Percentiles rank a stretch among this genome's conserved stretches.
phyloP scores from a whole-genome alignment of 345 rosid species.

The Iberis pinnata region DNA sequence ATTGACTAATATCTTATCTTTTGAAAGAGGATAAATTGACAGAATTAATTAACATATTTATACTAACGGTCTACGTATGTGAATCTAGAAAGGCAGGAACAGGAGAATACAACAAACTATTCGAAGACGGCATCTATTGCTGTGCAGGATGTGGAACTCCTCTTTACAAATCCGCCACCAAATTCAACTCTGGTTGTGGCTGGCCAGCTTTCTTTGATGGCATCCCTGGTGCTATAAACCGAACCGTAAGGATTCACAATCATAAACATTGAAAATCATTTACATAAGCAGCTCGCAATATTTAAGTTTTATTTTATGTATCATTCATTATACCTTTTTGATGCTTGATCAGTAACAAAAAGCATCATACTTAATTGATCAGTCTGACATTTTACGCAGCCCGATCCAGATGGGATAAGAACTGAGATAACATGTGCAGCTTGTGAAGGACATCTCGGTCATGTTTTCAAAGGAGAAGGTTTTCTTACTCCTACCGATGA shows the following conservation, averaged over 20 bases:
- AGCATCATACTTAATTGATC: too few species aligned
- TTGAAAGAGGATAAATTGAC: too few species aligned
- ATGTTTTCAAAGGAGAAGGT: constrained; percentile 95
- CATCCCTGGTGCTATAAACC: constrained; percentile 72
- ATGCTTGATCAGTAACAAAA: neutral
- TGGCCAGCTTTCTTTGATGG: constrained; percentile 97
- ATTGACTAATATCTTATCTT: too few species aligned
- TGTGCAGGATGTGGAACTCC: constrained; percentile 94
- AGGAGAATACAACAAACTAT: constrained; percentile 71
- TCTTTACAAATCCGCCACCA: constrained; percentile 68
- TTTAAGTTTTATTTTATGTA: too few species aligned
- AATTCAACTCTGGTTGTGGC: constrained; percentile 79
- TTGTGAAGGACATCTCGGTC: constrained; percentile 96
- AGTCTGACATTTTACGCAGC: constrained; percentile 45
- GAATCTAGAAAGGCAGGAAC: constrained; percentile 62
- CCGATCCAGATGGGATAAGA: constrained; percentile 82
- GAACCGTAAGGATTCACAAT: constrained; percentile 37
- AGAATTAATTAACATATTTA: neutral
- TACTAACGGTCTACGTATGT: neutral
- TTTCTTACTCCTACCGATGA: constrained; percentile 79
- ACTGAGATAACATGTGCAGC: constrained; percentile 85
- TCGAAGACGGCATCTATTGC: constrained; percentile 54
- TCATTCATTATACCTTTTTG: too few species aligned
- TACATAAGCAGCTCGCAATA: too few species aligned
- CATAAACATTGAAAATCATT: neutral